Conservation (phyloP, 1,284 basidiomycete species). For the Leccinum pachyderme region DNA sequence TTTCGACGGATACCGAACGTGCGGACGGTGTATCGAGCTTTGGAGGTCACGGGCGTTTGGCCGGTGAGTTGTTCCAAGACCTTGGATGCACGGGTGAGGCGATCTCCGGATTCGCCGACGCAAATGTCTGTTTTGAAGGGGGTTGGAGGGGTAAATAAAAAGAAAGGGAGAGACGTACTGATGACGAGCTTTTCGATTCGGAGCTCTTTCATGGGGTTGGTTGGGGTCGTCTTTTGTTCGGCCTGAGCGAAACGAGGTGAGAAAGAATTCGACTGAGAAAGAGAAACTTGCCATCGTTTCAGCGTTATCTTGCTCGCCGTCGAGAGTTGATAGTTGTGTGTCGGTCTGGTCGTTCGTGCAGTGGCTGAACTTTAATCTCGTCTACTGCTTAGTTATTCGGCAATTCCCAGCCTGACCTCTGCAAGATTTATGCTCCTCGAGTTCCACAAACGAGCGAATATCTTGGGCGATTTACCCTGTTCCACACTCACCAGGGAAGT, state of each 20-base stretch:
- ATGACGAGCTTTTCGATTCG: constrained; percentile 99
- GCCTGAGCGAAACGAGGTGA: constrained; percentile 48
- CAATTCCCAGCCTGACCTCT: constrained; percentile 12
- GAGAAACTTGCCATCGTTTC: constrained; percentile 27
- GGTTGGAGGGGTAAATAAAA: background rate
- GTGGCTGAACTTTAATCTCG: constrained; percentile 48
- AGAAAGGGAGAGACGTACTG: constrained; percentile 62
- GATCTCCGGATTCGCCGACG: constrained; percentile 99
- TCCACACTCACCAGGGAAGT: no score
- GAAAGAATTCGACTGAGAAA: background rate
- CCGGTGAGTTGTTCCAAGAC: constrained; percentile 99
- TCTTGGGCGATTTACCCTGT: no score
- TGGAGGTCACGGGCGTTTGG: constrained; percentile 98
- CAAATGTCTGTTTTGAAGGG: constrained; percentile 79
- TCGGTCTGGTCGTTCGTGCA: constrained; percentile 6
- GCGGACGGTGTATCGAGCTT: constrained; percentile 99
- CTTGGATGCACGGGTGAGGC: constrained; percentile 98
- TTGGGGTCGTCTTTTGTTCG: constrained; percentile 85
- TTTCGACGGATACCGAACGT: constrained; percentile 99
- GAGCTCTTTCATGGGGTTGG: constrained; percentile 95
- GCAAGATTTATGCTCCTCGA: no score
- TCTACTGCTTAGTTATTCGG: constrained; percentile 34
- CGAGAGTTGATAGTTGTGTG: constrained; percentile 6
- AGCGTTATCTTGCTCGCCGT: constrained; percentile 36
- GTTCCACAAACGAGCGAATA: no score